Base-by-base conservation (phyloP, 805 yeast species). In the Pichia deserticola region DNA sequence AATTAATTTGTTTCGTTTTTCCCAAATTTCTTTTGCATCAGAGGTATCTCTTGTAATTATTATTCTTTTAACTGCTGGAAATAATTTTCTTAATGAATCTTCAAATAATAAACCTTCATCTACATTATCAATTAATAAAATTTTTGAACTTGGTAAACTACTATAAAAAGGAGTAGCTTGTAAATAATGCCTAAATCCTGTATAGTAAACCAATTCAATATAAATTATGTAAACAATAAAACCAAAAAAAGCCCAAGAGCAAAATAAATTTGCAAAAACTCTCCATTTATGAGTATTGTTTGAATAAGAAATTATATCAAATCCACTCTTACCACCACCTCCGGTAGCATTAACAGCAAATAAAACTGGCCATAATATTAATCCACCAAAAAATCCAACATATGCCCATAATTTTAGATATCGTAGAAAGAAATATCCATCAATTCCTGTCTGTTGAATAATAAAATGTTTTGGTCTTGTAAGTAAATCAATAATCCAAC, bases 311-410 rank as follows among this genome's bases (percentile, higher is more conserved):
- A 86, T 69, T 33, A 81, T 68, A 57, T 84, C 85, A 54, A 86
- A 83, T 7, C 90, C 92, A 40, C 62, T 49, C 35, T 68, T 56
- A 45, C 69, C 64, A 44, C 74, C 70, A 30, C 88, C 86, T 54
- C 84, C 82, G 7, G 89, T 78, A 15, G 89, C 89, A 65, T 84
- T 82, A 40, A 86, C 79, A 0, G 95, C 84, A 58, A 86, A 74
- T 48, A 86, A 68, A 47, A 86, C 73, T 35, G 90, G 90, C 77
- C 86, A 80, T 27, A 81, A 56, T 27, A 84, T 56, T 11, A 79
- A 46, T 45, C 81, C 77, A 2, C 82, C 82, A 7, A 79, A 30
- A 10, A 81, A 54, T 35, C 83, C 78, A 37, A 84, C 53, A 10
- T 72, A 55, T 5, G 75, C 73, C 53, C 82, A 79, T 32, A 80